These are phyloP conservation scores for Aspergillus carlsbadensis DNA, from an alignment of 495 filamentous ascomycete genomes.

Conservation along the genomic window DNA sequence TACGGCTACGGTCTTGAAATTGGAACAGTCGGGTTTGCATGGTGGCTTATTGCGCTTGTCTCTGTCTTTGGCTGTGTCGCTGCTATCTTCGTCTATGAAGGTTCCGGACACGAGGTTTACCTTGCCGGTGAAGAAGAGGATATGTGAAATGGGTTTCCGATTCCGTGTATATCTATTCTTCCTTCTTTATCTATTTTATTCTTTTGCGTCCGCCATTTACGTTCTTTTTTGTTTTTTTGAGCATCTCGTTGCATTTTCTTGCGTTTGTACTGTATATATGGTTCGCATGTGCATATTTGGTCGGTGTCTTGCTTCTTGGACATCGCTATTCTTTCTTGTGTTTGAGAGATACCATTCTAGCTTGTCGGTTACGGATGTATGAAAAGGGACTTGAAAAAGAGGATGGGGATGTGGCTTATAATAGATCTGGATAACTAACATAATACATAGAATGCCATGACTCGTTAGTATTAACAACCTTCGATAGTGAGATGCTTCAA, in stretches of 20 bases:
- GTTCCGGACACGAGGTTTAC: constrained; percentile 68
- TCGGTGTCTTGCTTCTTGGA: constrained; percentile 7
- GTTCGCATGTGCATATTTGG: constrained; percentile 20
- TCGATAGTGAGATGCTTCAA: neutral
- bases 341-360: constrained; percentile 5
- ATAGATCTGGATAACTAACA: constrained; percentile 7
- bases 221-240: neutral
- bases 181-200: too few relatives aligned
- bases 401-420: neutral
- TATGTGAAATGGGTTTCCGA: neutral
- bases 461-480: neutral
- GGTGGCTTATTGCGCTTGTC: constrained; percentile 67
- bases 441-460: constrained; percentile 8
- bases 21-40: constrained; percentile 74
- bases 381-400: neutral
- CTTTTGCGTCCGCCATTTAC: too few relatives aligned
- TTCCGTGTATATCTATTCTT: too few relatives aligned
- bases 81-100: constrained; percentile 69
- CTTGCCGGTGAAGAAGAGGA: constrained; percentile 67
- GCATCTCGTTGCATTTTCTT: neutral
- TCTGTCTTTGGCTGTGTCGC: constrained; percentile 60
- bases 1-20: constrained; percentile 69
- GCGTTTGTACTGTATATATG: constrained; percentile 20
- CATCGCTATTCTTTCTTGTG: neutral
- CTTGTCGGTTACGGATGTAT: constrained; percentile 6